Conservation (phyloP, 148 eudicot species). For the Chenopodium album region DNA sequence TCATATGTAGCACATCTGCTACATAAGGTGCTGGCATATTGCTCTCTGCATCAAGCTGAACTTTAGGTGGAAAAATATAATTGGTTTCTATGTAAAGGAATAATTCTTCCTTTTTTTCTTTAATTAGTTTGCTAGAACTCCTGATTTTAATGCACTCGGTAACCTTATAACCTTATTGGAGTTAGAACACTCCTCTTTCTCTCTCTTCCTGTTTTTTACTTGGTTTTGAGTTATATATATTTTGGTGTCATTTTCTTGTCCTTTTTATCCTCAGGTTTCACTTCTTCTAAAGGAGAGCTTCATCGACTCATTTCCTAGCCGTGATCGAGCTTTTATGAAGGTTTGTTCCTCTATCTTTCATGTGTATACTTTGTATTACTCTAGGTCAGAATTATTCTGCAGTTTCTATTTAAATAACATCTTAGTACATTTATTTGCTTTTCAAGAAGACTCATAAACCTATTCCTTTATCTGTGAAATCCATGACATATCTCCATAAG, state of each 20-base stretch:
- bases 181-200: not conserved
- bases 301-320: conserved; percentile 80
- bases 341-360: conserved; percentile 37
- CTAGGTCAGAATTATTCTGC: not conserved
- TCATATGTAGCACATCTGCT: not conserved
- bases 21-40: not conserved
- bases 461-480: not conserved
- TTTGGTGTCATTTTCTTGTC: not conserved
- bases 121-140: not conserved
- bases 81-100: not conserved
- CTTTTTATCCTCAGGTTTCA: conserved; percentile 59
- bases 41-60: not conserved
- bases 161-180: not conserved
- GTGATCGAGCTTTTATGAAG: conserved; percentile 93
- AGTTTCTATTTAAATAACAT: not conserved
- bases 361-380: not conserved
- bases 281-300: conserved; percentile 91
- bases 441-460: not conserved
- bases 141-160: not conserved
- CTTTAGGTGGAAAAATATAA: not conserved
- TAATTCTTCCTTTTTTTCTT: not conserved
- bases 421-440: not conserved
- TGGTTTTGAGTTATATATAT: not conserved
- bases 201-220: not conserved
- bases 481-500: not conserved